These are phyloP conservation scores for Aspergillus sp. DNA, from an alignment of 2,329 filamentous ascomycete genomes.

Conservation along the genomic window DNA sequence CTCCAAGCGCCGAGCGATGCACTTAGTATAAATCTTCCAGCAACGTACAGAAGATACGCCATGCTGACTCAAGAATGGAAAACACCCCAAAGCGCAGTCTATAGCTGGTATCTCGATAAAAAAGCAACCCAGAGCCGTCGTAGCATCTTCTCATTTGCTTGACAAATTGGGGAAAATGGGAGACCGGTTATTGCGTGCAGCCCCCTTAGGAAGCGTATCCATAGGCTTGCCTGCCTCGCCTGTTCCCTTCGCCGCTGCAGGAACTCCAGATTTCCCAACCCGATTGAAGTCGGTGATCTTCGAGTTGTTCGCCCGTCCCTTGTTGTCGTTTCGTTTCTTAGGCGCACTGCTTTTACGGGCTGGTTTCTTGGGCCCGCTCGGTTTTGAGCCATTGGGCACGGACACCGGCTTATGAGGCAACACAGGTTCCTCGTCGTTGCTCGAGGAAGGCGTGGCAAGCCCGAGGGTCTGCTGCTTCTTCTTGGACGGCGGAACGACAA, in stretches of 20 bases:
- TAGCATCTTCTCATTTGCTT: constrained; percentile 11
- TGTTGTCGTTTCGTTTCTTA: constrained; percentile 15
- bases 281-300: constrained; percentile 25
- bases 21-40: too few species aligned
- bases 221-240: constrained; percentile 22
- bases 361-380: constrained; percentile 5
- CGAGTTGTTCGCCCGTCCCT: constrained; percentile 13
- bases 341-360: constrained; percentile 8
- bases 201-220: constrained; percentile 24
- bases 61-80: too few species aligned
- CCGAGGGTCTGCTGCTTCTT: constrained; percentile 27
- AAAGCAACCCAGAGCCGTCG: too few species aligned
- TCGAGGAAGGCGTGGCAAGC: constrained; percentile 36
- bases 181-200: constrained; percentile 26
- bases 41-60: too few species aligned
- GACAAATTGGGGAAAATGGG: constrained; percentile 20
- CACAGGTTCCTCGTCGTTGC: constrained; percentile 26
- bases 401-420: constrained; percentile 13
- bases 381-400: constrained; percentile 18
- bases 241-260: too few species aligned
- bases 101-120: constrained; percentile 31
- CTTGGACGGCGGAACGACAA: constrained; percentile 32
- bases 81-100: constrained; percentile 16
- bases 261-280: constrained; percentile 31
- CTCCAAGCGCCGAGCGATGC: neutral